Percentiles rank a stretch among this genome's conserved stretches.
Conservation (phyloP, 305 asterid genomes). For the Nicotiana rustica region DNA sequence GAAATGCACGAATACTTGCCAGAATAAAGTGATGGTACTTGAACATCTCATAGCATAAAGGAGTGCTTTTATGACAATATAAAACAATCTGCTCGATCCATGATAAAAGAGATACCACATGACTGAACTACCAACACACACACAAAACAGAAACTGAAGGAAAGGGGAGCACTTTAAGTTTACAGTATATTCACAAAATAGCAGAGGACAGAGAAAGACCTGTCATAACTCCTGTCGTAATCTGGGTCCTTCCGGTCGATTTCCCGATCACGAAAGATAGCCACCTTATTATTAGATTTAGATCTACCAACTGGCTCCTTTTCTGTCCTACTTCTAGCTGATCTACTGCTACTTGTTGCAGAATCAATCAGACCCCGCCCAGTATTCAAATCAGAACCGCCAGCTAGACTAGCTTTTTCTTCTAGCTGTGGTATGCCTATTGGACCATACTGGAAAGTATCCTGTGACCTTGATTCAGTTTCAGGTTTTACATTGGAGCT, state of each 20-base stretch:
- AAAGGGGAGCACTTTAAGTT: background rate
- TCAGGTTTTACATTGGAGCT: slow-evolving; percentile 64
- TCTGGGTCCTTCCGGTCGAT: slow-evolving; percentile 96
- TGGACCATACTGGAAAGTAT: slow-evolving; percentile 62
- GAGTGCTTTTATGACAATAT: slow-evolving; percentile 14
- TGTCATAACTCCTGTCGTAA: slow-evolving; percentile 91
- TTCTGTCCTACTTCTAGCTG: slow-evolving; percentile 78
- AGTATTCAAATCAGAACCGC: slow-evolving; percentile 58
- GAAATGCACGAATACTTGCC: background rate
- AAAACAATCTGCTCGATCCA: background rate
- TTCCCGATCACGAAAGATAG: slow-evolving; percentile 96
- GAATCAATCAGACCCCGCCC: slow-evolving; percentile 71
- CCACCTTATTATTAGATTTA: slow-evolving; percentile 76
- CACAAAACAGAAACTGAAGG: slow-evolving; percentile 1
- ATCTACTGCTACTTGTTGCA: slow-evolving; percentile 72
- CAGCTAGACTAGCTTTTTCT: slow-evolving; percentile 55
- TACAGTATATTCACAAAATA: slow-evolving; percentile 29
- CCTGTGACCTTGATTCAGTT: slow-evolving; percentile 68
- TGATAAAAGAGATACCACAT: slow-evolving; percentile 13
- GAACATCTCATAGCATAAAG: background rate
- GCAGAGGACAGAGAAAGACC: slow-evolving; percentile 48
- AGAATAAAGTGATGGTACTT: background rate
- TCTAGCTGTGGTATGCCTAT: slow-evolving; percentile 60
- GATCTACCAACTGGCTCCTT: slow-evolving; percentile 79
- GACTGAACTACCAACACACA: slow-evolving; percentile 16